phyloP scores from a whole-genome alignment of 1,139 yeast genomes.

The Geotrichum candidum region DNA sequence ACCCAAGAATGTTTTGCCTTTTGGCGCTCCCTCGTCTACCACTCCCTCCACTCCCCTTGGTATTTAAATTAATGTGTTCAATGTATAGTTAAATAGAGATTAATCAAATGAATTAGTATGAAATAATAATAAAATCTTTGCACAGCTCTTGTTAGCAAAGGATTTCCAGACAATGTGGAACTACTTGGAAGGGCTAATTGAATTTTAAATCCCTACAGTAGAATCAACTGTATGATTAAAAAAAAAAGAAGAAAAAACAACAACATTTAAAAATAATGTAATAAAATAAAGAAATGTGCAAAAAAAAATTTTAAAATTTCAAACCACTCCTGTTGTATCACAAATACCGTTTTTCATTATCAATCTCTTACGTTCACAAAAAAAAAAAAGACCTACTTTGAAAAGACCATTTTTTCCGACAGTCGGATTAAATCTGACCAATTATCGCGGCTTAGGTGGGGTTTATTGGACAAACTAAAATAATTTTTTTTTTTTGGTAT shows the following conservation, averaged over 20 bases:
- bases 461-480: background rate
- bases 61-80: constrained; percentile 19
- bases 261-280: too few relatives aligned
- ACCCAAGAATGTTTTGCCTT: constrained; percentile 37
- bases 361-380: too few relatives aligned
- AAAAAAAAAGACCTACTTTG: too few relatives aligned
- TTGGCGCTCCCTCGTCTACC: constrained; percentile 34
- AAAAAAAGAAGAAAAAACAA: too few relatives aligned
- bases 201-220: too few relatives aligned
- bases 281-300: too few relatives aligned
- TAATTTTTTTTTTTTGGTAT: background rate
- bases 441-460: background rate
- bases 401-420: background rate
- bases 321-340: too few relatives aligned
- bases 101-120: background rate
- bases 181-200: too few relatives aligned
- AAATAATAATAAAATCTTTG: background rate
- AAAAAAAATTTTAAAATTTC: too few relatives aligned
- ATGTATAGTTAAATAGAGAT: background rate
- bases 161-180: background rate
- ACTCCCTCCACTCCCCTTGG: constrained; percentile 33
- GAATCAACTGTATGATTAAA: too few relatives aligned
- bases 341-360: too few relatives aligned
- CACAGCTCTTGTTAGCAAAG: background rate
- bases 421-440: background rate